phyloP scores from a whole-genome alignment of 306 rosid genomes.

The Parietaria judaica region DNA sequence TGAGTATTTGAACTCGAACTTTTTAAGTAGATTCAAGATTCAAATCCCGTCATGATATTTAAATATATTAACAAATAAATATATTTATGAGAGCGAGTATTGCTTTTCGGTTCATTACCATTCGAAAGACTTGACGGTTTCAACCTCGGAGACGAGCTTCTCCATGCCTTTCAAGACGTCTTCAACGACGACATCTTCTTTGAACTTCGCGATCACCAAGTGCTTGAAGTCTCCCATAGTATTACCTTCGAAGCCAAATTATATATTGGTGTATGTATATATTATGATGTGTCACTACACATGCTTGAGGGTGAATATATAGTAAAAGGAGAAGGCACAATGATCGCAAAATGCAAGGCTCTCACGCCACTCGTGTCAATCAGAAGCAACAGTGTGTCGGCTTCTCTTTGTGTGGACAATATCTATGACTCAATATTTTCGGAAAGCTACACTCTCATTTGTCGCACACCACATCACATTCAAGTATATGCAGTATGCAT shows the following conservation, averaged over 20 bases:
- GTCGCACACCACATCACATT: not conserved
- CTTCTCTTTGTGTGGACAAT: slow-evolving; percentile 33
- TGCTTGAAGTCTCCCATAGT: slow-evolving; percentile 80
- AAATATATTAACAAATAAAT: too few relatives aligned
- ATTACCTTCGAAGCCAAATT: not conserved
- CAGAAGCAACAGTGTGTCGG: slow-evolving; percentile 11
- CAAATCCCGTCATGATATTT: too few relatives aligned
- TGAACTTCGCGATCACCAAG: slow-evolving; percentile 77
- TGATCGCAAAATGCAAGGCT: slow-evolving; percentile 17
- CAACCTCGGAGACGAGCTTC: slow-evolving; percentile 63
- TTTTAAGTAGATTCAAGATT: too few relatives aligned
- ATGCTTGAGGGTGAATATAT: not conserved
- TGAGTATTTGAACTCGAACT: too few relatives aligned
- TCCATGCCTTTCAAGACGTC: slow-evolving; percentile 63
- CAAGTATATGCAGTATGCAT: not conserved
- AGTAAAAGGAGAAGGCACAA: not conserved
- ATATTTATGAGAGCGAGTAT: too few relatives aligned
- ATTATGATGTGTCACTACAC: too few relatives aligned
- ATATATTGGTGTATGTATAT: not conserved
- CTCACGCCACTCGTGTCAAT: slow-evolving; percentile 19
- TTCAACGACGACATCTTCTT: slow-evolving; percentile 59
- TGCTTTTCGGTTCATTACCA: slow-evolving; percentile 31
- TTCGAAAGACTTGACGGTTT: slow-evolving; percentile 68
- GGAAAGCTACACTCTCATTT: slow-evolving; percentile 21
- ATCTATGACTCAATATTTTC: slow-evolving; percentile 37